Evolutionary conservation across 805 yeast genomes (phyloP).

Genomic region (Wickerhamomyces queroliae): DNA sequence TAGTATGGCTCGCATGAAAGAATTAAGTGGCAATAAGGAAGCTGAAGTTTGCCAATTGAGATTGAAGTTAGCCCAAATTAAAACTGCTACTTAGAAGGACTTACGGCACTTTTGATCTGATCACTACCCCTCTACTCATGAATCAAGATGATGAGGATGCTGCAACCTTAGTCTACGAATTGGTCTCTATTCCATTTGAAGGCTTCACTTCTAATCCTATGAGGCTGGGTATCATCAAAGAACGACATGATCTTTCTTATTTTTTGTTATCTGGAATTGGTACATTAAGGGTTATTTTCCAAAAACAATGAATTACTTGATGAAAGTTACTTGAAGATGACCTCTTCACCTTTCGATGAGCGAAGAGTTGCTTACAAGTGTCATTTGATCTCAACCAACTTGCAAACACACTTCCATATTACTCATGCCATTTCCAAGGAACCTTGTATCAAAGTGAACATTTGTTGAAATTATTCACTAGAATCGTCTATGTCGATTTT

Average conservation of each 20-base stretch:
- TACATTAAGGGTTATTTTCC: slow-evolving; percentile 60
- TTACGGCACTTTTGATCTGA: slow-evolving; percentile 37
- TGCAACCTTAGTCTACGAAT: slow-evolving; percentile 34
- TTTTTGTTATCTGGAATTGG: slow-evolving; percentile 61
- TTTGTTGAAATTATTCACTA: slow-evolving; percentile 61
- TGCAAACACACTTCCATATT: slow-evolving; percentile 66
- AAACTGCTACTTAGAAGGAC: slow-evolving; percentile 23
- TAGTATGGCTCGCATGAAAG: slow-evolving; percentile 15
- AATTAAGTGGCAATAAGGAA: slow-evolving; percentile 13
- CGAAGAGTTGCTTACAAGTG: slow-evolving; percentile 49
- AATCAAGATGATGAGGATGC: slow-evolving; percentile 26
- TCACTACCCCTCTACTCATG: slow-evolving; percentile 35
- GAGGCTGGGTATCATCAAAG: slow-evolving; percentile 70
- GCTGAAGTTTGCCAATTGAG: slow-evolving; percentile 17
- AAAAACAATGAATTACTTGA: slow-evolving; percentile 43
- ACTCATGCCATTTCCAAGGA: slow-evolving; percentile 74
- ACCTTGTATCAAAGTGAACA: slow-evolving; percentile 67
- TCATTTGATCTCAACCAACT: slow-evolving; percentile 36
- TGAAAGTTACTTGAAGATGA: slow-evolving; percentile 74
- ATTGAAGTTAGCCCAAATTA: slow-evolving; percentile 11
- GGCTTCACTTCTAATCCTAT: slow-evolving; percentile 55
- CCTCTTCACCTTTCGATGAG: slow-evolving; percentile 80
- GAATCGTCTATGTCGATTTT: slow-evolving; percentile 53
- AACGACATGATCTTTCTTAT: slow-evolving; percentile 50
- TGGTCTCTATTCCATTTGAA: slow-evolving; percentile 68